Evolutionary conservation across 2,329 filamentous ascomycete genomes (phyloP), one percentile per base, ranked within the genome.

Genomic region (Phoma herbarum): DNA sequence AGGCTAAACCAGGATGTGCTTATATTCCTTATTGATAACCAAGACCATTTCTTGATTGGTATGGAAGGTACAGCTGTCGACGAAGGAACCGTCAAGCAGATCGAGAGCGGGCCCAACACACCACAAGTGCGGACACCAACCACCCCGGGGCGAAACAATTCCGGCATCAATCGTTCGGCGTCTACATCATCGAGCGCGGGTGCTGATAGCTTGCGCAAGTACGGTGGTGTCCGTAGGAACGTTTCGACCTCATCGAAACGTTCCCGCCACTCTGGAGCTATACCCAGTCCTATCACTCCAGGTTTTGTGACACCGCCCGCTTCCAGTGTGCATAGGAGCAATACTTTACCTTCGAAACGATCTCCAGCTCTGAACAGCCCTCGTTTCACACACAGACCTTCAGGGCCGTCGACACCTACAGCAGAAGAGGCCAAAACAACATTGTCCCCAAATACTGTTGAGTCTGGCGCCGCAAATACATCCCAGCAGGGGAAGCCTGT

Each of bases 21-120:
- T 63, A 97, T 99, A 49, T 99, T 99, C 77, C 81, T 99, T 67
- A 99, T 99, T 66, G 93, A 98, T 74, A 97, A 99, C 71, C 95
- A 99, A 76, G 95, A 99, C 72, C 92, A 97, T 77, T 99, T 99
- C 82, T 82, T 99, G 65, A 96, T 99, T 64, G 95, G 95, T 54
- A 99, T 99, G 95, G 92, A 93, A 74, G 95, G 95, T 43, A 97
- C 93, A n/a, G 93, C 88, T n/a, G 91, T 93, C n/a, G 93, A 97
- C 73, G 92, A 96, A 73, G 88, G 87, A 60, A 88, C 86, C 8
- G 83, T 87, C 48, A 85, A 86, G 69, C 86, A 88, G 60, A 82
- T 88, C 35, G 88, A 93, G 71, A 91, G 90, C 56, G 90, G 90
- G 3, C 85, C 86, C 4, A 81, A 82, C 28, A 65, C 81, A 76